Evolutionary conservation across 2,329 filamentous ascomycete genomes (phyloP), one percentile per base, ranked within the genome.

Genomic region (Aspergillus chevalieri): DNA sequence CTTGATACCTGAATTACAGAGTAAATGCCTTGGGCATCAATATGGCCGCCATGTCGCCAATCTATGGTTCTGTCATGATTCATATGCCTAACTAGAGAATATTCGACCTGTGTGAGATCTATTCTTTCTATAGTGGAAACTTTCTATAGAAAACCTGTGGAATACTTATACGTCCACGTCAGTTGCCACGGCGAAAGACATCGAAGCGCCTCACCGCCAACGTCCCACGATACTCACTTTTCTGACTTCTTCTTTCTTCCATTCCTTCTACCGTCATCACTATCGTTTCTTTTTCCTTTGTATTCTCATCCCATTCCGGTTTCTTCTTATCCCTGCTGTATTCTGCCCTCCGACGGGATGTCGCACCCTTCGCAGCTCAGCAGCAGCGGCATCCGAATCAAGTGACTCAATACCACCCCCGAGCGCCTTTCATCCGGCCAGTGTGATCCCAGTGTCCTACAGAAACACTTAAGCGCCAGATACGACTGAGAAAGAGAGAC

Each of bases 351-450:
- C 52, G 49, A 55, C 57, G 62, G 57, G 53, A 63, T 64, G 61
- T 59, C 54, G 58, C 57, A 59, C 59, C 52, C 51, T 49, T 51
- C 51, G 51, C 38, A 19, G 38, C 38, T 41, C 15, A 41, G 17
- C 38, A 41, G 38, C 38, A 42, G 52, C 49, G 52, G 46, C 41
- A 53, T 30, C 26, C 26, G 26, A 12, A 30, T 48, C 49, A 47
- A 44, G 54, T 59, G 59, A 62, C 58, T 55, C 52, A 56, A 61
- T 56, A 41, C 15, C 38, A 41, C 17, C 19, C 22, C 53, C 59
- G 63, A 61, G 60, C 63, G 61, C 62, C 54, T 48, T 56, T 56
- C 55, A 47, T 59, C 61, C 59, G 60, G 58, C 62, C 54, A 62
- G 52, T 24, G 21, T 39, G 59, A 44, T 49, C 52, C 42, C 52